phyloP scores from a whole-genome alignment of 179 eudicot species.

The Patellifolia procumbens region DNA sequence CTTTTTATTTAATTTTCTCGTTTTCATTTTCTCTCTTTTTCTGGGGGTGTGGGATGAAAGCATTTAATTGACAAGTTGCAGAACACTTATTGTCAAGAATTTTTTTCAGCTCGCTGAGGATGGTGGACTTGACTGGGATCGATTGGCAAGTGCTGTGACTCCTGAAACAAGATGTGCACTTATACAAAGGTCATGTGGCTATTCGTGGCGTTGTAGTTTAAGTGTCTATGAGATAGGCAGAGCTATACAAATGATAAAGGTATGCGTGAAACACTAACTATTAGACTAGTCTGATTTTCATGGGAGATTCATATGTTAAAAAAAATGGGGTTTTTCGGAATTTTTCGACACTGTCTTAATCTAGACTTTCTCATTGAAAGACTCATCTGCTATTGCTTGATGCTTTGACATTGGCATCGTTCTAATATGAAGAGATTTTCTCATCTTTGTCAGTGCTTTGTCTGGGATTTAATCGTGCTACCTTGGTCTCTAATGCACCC shows the following conservation, averaged over 20 bases:
- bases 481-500: slow-evolving; percentile 1
- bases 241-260: slow-evolving; percentile 88
- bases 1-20: not conserved
- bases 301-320: not conserved
- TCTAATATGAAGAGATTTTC: not conserved
- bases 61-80: not conserved
- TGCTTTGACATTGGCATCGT: slow-evolving; percentile 2
- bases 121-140: slow-evolving; percentile 90
- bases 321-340: not conserved
- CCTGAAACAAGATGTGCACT: slow-evolving; percentile 90
- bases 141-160: slow-evolving; percentile 58
- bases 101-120: slow-evolving; percentile 75
- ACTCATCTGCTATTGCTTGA: not conserved
- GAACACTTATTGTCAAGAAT: slow-evolving; percentile 11
- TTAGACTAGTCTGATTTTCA: not conserved
- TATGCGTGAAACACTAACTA: slow-evolving; percentile 13
- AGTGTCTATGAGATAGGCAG: slow-evolving; percentile 86
- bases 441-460: not conserved
- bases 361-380: too few species aligned
- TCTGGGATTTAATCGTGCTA: not conserved
- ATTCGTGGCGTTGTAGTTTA: slow-evolving; percentile 94
- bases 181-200: slow-evolving; percentile 96
- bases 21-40: not conserved
- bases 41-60: not conserved
- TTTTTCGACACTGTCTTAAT: not conserved